Evolutionary conservation across 495 filamentous ascomycete genomes (phyloP).

Genomic region (Geoglossum glabrum): DNA sequence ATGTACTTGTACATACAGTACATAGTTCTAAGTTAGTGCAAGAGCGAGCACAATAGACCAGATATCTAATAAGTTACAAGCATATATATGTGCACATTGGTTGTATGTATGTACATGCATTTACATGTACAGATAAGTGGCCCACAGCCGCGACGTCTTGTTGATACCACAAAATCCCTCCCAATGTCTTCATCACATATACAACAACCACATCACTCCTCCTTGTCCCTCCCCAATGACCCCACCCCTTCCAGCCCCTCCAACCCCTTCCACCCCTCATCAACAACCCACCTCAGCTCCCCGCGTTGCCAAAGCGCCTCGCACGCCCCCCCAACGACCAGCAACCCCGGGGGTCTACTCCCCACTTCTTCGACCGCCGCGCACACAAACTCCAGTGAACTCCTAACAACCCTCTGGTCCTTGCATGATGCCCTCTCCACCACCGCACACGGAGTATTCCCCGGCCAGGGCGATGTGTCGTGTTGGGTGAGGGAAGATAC

Average conservation of each 20-base stretch:
- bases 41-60: too few species aligned
- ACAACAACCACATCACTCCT: constrained; percentile 10
- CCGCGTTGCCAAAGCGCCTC: constrained; percentile 44
- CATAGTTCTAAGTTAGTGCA: too few species aligned
- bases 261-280: constrained; percentile 67
- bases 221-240: constrained; percentile 1
- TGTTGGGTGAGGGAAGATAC: constrained; percentile 23
- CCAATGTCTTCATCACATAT: too few species aligned
- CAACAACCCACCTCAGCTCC: constrained; percentile 58
- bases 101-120: too few species aligned
- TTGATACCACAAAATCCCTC: too few species aligned
- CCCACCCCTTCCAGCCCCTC: constrained; percentile 1
- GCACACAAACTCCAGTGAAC: constrained; percentile 58
- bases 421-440: constrained; percentile 87
- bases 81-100: too few species aligned
- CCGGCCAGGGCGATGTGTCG: constrained; percentile 8
- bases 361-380: constrained; percentile 79
- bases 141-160: too few species aligned
- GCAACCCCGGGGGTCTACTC: constrained; percentile 67
- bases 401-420: constrained; percentile 81
- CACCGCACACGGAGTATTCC: constrained; percentile 68
- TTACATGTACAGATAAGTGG: too few species aligned
- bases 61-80: too few species aligned
- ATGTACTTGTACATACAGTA: too few species aligned
- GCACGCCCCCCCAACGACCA: constrained; percentile 77